These are phyloP conservation scores for Conticribra weissflogii DNA, from an alignment of 108 stramenopile genomes.

Conservation along the genomic window DNA sequence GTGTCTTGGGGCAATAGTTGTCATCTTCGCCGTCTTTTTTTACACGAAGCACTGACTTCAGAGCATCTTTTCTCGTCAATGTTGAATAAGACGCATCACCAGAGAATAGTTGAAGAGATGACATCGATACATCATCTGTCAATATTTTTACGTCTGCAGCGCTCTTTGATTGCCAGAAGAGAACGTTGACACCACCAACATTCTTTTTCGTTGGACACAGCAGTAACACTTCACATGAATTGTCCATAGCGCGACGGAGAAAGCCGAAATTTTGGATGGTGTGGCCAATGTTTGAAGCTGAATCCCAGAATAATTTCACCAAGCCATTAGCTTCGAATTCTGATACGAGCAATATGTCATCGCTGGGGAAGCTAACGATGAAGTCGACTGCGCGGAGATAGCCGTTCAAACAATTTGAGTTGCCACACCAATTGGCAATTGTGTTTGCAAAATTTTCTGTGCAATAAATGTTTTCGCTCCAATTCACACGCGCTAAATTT, in stretches of 20 bases:
- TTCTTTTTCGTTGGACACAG: neutral
- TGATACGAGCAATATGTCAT: constrained; percentile 40
- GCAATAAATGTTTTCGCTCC: constrained; percentile 20
- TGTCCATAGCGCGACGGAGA: constrained; percentile 16
- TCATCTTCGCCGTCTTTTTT: neutral
- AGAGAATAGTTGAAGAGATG: constrained; percentile 33
- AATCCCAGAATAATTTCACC: constrained; percentile 29
- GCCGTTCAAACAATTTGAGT: constrained; percentile 4
- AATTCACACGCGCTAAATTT: constrained; percentile 5
- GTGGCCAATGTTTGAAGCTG: too few species aligned
- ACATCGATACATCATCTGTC: constrained; percentile 23
- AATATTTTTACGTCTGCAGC: too few species aligned
- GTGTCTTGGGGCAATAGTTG: constrained; percentile 15
- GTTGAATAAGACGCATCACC: constrained; percentile 27
- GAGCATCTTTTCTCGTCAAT: constrained; percentile 10
- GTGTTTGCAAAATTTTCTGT: constrained; percentile 36
- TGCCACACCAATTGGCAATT: neutral
- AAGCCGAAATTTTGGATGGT: constrained; percentile 15
- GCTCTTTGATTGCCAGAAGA: too few species aligned
- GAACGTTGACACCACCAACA: too few species aligned
- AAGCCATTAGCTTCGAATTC: constrained; percentile 50
- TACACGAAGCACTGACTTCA: constrained; percentile 20
- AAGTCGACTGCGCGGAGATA: constrained; percentile 49
- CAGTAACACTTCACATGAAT: constrained; percentile 9
- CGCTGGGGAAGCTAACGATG: constrained; percentile 32